phyloP scores from a whole-genome alignment of 2,329 filamentous ascomycete species.

The Phaeoacremonium minimum region DNA sequence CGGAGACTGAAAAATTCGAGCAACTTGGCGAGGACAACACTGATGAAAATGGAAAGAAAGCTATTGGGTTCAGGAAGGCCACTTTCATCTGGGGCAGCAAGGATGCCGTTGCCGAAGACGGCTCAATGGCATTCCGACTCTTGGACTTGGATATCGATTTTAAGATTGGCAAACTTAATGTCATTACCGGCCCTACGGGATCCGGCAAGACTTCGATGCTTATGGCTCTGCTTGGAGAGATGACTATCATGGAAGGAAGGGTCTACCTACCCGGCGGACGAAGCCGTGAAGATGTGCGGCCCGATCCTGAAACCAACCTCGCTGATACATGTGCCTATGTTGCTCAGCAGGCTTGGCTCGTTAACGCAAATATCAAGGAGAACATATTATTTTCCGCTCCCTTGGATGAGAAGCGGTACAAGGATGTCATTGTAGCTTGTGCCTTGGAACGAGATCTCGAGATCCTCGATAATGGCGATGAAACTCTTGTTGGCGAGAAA shows the following conservation, averaged over 20 bases:
- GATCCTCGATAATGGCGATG: conserved; percentile 87
- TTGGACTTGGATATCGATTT: conserved; percentile 83
- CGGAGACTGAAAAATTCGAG: conserved; percentile 92
- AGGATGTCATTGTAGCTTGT: conserved; percentile 84
- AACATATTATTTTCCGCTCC: conserved; percentile 90
- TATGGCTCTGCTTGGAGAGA: conserved; percentile 94
- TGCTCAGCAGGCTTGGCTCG: conserved; percentile 93
- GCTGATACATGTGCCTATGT: conserved; percentile 94
- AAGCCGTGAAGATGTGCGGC: conserved; percentile 78
- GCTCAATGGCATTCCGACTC: conserved; percentile 73
- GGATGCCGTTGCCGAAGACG: conserved; percentile 55
- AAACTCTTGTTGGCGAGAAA: conserved; percentile 94
- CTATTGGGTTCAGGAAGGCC: conserved; percentile 80
- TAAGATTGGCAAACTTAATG: conserved; percentile 79
- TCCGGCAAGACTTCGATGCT: conserved; percentile 93
- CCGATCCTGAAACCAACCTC: conserved; percentile 78
- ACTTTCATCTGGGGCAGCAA: conserved; percentile 86
- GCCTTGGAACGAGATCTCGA: conserved; percentile 87
- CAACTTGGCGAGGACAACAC: conserved; percentile 71
- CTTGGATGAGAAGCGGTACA: conserved; percentile 78
- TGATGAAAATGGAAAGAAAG: conserved; percentile 63
- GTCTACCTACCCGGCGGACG: conserved; percentile 83
- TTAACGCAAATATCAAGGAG: conserved; percentile 92
- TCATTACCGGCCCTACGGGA: conserved; percentile 89
- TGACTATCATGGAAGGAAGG: conserved; percentile 77